Base-by-base conservation (phyloP, 495 filamentous ascomycete species). In the Jackrogersella multiformis region DNA sequence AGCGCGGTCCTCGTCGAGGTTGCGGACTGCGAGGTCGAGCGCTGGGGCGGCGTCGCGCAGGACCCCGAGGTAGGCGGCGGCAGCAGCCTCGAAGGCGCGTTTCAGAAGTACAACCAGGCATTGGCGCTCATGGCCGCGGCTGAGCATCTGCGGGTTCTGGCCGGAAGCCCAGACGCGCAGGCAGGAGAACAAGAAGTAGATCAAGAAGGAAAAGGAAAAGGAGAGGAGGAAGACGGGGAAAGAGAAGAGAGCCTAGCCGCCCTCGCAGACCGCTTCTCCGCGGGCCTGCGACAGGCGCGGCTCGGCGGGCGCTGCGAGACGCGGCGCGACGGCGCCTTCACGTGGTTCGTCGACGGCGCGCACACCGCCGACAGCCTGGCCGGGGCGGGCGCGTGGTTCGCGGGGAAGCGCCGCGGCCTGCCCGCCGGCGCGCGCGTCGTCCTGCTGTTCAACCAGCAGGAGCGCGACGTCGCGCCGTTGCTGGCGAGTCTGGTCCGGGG, bases 371-470 rank as follows among this genome's bases (percentile, higher is more conserved):
- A 96, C 61, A 95, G 91, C 69, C 86, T 97, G 52, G 80, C 83
- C 21, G 79, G 88, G 21, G 87, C 88, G 1, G 91, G 85, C 1
- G 81, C 81, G 53, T 97, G 94, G 93, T 96, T 95, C 72, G 61
- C 78, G 63, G 73, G 55, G 63, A 83, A 75, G 61, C 74, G 52
- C 62, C 20, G 71, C 56, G 45, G 74, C 69, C 54, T 78, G 68
- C 57, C 56, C 1, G 68, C 34, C 1, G 64, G 67, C 0, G 48
- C 38, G 6, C 45, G 68, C 13, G 46, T 67, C 4, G 64, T 97
- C 23, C 78, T 99, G 46, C 84, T 99, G 45, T 99, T 99, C 82
- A 98, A 98, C 78, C 95, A 98, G 73, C 92, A 97, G 73, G 92
- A 91, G 12, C 87, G 95, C 12, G 88, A 96, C 69, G 89, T 80